Base-by-base conservation (phyloP, 2,329 filamentous ascomycete species). In the Aureobasidium sp. region DNA sequence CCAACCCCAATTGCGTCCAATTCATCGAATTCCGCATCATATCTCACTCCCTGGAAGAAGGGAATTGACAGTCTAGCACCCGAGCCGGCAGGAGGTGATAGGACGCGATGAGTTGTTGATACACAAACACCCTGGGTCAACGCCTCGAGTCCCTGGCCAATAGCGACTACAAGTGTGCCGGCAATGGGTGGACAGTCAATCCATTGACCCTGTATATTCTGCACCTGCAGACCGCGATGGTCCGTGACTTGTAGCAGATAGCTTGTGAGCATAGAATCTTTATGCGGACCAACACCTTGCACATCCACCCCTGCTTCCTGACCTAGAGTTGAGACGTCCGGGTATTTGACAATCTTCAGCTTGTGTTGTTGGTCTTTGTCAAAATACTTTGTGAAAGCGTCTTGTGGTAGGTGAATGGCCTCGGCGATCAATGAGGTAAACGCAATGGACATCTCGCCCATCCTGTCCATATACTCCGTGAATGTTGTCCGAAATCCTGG, bases 101-200 rank as follows among this genome's bases (percentile, higher is more conserved):
- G 79, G 39, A 95, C 91, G 11, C 90, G 82, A 74, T 95, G 91
- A 44, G 90, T 94, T 2, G 91, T 95, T 65, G 85, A 77, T 66
- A 87, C 85, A 72, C 90, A 94, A 2, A 94, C 90, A 36, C 91
- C 91, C 65, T 85, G 85, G 22, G 91, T 95, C 67, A 96, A 76
- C 5, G 91, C 91, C 77, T 96, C 91, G 69, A 96, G 82, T 0
- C 89, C 91, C 75, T 95, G 91, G 0, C 91, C 91, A 68, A 96
- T 91, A 9, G 90, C 90, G 1, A 96, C 90, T 1, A 96, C 91
- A 4, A 95, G 81, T 52, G 91, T 94, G 1, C 87, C 88, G 22
- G 81, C 77, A 36, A 91, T 80, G 0, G 91, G 91, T 66, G 87
- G 85, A 70, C 87, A 91, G 74, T 93, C 89, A 68, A 96, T 87